Evolutionary conservation across 2,329 filamentous ascomycete species (phyloP).

Genomic region (Aspergillus novoparasiticus): DNA sequence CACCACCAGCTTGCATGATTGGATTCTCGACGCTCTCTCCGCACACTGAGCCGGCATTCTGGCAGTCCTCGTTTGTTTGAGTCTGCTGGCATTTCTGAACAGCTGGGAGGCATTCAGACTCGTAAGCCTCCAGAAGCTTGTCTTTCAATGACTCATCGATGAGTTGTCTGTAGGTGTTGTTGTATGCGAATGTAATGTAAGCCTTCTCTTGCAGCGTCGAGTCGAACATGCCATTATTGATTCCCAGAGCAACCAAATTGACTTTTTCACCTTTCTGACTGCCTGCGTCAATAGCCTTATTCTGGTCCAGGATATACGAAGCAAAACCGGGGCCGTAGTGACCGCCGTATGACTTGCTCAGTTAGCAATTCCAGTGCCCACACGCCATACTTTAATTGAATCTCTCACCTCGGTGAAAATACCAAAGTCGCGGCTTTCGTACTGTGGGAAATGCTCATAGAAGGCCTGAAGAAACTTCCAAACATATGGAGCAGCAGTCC

Average conservation of each 20-base stretch:
- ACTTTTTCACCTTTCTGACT: slow-evolving; percentile 46
- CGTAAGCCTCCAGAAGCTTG: slow-evolving; percentile 37
- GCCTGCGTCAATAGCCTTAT: slow-evolving; percentile 39
- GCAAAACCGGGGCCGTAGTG: slow-evolving; percentile 40
- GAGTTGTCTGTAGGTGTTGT: slow-evolving; percentile 50
- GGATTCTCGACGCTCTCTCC: slow-evolving; percentile 40
- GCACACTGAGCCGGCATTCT: slow-evolving; percentile 39
- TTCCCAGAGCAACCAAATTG: slow-evolving; percentile 56
- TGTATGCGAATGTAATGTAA: slow-evolving; percentile 49
- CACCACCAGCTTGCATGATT: slow-evolving; percentile 25
- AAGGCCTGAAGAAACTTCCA: slow-evolving; percentile 60
- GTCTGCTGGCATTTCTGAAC: slow-evolving; percentile 41
- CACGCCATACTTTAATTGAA: neutral
- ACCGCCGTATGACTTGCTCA: slow-evolving; percentile 36
- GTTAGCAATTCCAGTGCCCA: neutral
- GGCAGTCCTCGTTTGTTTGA: slow-evolving; percentile 35
- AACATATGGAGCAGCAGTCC: slow-evolving; percentile 52
- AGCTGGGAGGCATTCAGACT: slow-evolving; percentile 40
- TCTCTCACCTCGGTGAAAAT: slow-evolving; percentile 34
- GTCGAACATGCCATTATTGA: slow-evolving; percentile 63
- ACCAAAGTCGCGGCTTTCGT: slow-evolving; percentile 41
- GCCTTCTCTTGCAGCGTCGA: slow-evolving; percentile 46
- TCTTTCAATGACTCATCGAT: slow-evolving; percentile 39
- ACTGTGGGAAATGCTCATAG: slow-evolving; percentile 39
- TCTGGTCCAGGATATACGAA: slow-evolving; percentile 41